A percentile compares a stretch with the other conserved stretches of the same genome.
phyloP scores from a whole-genome alignment of 2,329 filamentous ascomycete genomes.

The Alternaria angustiovoidea region DNA sequence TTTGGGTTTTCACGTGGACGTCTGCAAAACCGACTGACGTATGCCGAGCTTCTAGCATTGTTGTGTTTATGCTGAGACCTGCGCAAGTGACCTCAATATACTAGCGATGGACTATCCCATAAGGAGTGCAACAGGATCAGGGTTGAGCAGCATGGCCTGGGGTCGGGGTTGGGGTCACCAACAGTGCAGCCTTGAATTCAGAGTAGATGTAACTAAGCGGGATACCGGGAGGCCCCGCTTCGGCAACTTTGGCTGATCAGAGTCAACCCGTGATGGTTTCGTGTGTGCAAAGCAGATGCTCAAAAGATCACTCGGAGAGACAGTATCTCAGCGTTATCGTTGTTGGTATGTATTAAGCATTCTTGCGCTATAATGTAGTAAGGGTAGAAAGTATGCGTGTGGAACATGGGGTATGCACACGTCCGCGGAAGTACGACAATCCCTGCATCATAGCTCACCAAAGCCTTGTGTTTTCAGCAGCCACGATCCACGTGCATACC shows the following conservation, averaged over 20 bases:
- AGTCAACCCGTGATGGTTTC: not conserved
- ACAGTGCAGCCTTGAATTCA: not conserved
- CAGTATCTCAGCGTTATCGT: not conserved
- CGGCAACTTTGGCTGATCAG: not conserved
- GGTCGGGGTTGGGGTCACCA: not conserved
- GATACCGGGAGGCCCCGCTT: slow-evolving; percentile 7
- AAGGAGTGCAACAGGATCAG: not conserved
- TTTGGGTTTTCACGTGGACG: not conserved
- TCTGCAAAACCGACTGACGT: not conserved
- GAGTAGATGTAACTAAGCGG: not conserved
- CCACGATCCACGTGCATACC: not conserved
- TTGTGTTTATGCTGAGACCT: slow-evolving; percentile 4
- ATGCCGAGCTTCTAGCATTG: slow-evolving; percentile 16
- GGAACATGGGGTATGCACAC: not conserved
- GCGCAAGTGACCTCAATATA: slow-evolving; percentile 18
- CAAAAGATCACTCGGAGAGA: not conserved
- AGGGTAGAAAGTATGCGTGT: not conserved
- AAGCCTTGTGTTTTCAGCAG: slow-evolving; percentile 12
- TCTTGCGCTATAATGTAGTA: not conserved
- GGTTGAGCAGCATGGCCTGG: slow-evolving; percentile 16
- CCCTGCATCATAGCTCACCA: slow-evolving; percentile 11
- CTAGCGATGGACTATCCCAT: slow-evolving; percentile 16
- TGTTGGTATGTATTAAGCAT: not conserved
- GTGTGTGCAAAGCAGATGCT: not conserved
- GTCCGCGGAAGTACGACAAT: slow-evolving; percentile 7